Conservation (phyloP, 495 filamentous ascomycete species). For the Penicillium ochrochloron region DNA sequence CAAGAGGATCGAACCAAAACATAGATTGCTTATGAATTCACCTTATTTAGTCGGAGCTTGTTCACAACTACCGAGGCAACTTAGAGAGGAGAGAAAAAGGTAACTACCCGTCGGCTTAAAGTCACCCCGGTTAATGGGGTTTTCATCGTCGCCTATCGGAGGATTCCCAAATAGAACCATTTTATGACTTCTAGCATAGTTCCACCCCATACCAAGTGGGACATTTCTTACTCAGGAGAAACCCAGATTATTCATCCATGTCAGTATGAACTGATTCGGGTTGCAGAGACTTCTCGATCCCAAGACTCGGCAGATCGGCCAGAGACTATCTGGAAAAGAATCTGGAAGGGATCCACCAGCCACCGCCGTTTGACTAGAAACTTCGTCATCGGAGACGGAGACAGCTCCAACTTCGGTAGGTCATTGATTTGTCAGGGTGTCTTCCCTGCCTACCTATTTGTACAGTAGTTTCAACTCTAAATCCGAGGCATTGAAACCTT, state of each 20-base stretch:
- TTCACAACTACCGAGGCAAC: neutral
- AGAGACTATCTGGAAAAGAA: neutral
- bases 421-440: neutral
- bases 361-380: neutral
- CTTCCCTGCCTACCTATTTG: neutral
- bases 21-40: neutral
- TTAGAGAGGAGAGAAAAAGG: neutral
- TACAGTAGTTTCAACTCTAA: neutral
- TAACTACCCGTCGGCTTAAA: slow-evolving; percentile 1
- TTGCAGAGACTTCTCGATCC: neutral
- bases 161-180: neutral
- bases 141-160: neutral
- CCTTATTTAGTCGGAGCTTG: neutral
- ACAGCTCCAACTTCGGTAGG: slow-evolving; percentile 1
- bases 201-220: neutral
- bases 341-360: neutral
- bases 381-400: slow-evolving; percentile 9
- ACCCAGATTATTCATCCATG: neutral
- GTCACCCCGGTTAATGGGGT: neutral
- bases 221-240: neutral
- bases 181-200: neutral
- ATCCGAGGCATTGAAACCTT: neutral
- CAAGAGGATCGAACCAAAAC: neutral
- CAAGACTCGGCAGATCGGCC: neutral
- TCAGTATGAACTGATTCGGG: neutral